Percentiles rank a stretch among this genome's conserved stretches.
These are phyloP conservation scores for Ustilago shanxiensis DNA, from an alignment of 1,284 basidiomycete species.

Conservation along the genomic window DNA sequence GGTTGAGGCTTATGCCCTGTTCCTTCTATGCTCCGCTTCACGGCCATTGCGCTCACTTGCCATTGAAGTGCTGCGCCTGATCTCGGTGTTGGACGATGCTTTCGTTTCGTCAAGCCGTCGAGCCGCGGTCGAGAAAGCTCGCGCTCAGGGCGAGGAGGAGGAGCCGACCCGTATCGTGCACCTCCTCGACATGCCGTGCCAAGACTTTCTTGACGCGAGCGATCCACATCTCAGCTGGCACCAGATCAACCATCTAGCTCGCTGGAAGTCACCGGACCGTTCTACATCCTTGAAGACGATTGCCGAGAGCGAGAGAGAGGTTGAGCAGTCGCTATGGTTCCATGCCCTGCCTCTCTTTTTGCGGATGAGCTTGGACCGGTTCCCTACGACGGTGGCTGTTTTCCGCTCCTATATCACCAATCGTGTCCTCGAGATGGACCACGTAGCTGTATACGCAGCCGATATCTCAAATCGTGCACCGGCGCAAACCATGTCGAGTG, in stretches of 20 bases:
- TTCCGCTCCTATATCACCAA: slow-evolving; percentile 70
- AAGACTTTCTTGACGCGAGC: slow-evolving; percentile 51
- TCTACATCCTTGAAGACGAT: slow-evolving; percentile 59
- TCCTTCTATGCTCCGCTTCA: slow-evolving; percentile 80
- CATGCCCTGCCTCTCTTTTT: slow-evolving; percentile 71
- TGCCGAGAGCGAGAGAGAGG: slow-evolving; percentile 71
- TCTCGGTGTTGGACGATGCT: slow-evolving; percentile 65
- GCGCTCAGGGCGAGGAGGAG: slow-evolving; percentile 55
- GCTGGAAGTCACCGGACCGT: slow-evolving; percentile 49
- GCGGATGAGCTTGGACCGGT: slow-evolving; percentile 66
- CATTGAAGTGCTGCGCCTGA: slow-evolving; percentile 55
- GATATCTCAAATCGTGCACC: slow-evolving; percentile 58
- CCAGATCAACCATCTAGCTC: slow-evolving; percentile 51
- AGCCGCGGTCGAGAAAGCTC: slow-evolving; percentile 62
- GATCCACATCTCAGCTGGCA: slow-evolving; percentile 50
- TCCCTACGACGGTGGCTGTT: slow-evolving; percentile 70
- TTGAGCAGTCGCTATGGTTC: slow-evolving; percentile 71
- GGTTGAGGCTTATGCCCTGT: slow-evolving; percentile 81
- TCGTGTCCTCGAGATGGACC: slow-evolving; percentile 71
- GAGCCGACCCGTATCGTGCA: slow-evolving; percentile 61
- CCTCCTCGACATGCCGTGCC: slow-evolving; percentile 58
- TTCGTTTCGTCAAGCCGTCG: slow-evolving; percentile 47
- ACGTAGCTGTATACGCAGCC: slow-evolving; percentile 70
- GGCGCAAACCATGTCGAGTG: slow-evolving; percentile 20
- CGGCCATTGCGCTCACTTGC: slow-evolving; percentile 73